These are phyloP conservation scores for Coemansia sp. DNA, from an alignment of 192 early-diverging fungal genomes.

Conservation along the genomic window DNA sequence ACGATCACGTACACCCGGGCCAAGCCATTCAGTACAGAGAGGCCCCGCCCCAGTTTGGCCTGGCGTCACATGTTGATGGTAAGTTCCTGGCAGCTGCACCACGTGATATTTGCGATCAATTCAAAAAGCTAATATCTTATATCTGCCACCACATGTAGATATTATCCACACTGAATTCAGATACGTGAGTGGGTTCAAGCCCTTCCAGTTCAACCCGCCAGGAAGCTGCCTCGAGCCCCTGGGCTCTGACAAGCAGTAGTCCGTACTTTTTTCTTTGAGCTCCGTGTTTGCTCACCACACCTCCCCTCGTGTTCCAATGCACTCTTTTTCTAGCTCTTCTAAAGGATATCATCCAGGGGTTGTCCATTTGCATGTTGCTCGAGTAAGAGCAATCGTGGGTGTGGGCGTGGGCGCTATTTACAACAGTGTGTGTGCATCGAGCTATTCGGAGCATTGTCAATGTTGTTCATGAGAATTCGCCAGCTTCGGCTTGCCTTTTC, in stretches of 20 bases:
- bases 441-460: neutral
- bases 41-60: conserved; percentile 48
- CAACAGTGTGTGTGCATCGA: no score
- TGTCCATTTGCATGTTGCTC: neutral
- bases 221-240: conserved; percentile 54
- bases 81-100: conserved; percentile 10
- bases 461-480: neutral
- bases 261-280: neutral
- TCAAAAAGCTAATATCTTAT: neutral
- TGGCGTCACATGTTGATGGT: conserved; percentile 51
- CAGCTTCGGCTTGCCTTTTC: neutral
- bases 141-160: conserved; percentile 17
- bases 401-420: neutral
- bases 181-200: conserved; percentile 49
- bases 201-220: conserved; percentile 51
- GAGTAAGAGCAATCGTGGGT: neutral
- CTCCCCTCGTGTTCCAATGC: neutral
- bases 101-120: neutral
- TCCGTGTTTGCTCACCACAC: no score
- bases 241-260: neutral
- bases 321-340: neutral
- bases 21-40: conserved; percentile 44
- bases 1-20: conserved; percentile 33
- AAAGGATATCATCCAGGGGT: neutral
- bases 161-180: conserved; percentile 52